Base-by-base conservation (phyloP, 116 monocot species). In the Trichopus zeylanicus region DNA sequence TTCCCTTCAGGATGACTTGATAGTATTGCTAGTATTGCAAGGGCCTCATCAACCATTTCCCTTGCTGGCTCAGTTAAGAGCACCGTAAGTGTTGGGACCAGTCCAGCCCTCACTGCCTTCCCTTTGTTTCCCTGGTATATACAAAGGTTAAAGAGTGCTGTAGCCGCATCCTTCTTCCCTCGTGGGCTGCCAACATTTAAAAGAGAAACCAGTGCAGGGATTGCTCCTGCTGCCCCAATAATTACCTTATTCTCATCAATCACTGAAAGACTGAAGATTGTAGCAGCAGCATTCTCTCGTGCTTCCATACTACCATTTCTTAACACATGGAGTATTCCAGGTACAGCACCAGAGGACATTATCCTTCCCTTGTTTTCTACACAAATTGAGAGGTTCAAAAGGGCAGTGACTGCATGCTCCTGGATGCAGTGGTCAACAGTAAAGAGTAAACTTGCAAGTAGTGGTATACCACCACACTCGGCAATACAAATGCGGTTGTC, bases 111-210 rank as follows among this genome's bases (percentile, higher is more conserved):
- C 38, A 92, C 81, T 4, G 92, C 92, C 54, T 74, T 83, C 3
- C 73, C 84, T 61, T 92, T 92, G 69, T 92, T 92, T 7, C 92
- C 92, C 28, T 92, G 92, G 28, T 74, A 92, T 62, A 87, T 92
- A 62, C 92, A 87, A 31, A 92, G 70, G 70, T 83, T 92, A 37
- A 92, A 92, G 2, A 92, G 68, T 18, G 92, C 92, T 26, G 87
- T 81, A 1, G 87, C 81, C 9, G 92, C 92, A 71, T 92, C 92
- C 62, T 87, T 92, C 71, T 92, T 92, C 5, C 87, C 92, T 26
- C 87, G 65, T 35, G 76, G 84, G 49, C 69, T 84, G 8, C 92
- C 92, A 55, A 87, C 87, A 31, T 64, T 68, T 26, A 92, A 48
- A 13, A 92, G 60, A 0, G 57, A 39, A 26, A 75, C 92, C 38